These are phyloP conservation scores for Geotrichum cucujoidarum DNA, from an alignment of 1,139 yeast genomes.

Conservation along the genomic window DNA sequence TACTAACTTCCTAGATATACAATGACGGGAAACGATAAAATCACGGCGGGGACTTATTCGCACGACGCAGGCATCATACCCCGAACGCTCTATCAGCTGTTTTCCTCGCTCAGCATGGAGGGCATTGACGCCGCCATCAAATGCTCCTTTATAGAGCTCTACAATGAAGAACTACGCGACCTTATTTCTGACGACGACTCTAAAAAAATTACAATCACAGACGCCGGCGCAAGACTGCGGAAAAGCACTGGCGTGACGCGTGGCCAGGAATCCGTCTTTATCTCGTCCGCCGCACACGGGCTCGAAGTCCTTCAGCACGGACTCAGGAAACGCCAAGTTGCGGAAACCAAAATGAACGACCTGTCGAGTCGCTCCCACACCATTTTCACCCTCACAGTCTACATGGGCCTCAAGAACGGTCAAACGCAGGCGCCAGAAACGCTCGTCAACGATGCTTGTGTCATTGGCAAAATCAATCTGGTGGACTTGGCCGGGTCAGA, in stretches of 20 bases:
- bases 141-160: slow-evolving; percentile 66
- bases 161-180: slow-evolving; percentile 69
- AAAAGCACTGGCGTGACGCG: slow-evolving; percentile 39
- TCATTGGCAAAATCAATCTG: slow-evolving; percentile 60
- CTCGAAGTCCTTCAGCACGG: slow-evolving; percentile 48
- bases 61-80: slow-evolving; percentile 66
- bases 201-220: slow-evolving; percentile 42
- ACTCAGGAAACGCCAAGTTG: slow-evolving; percentile 53
- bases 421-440: slow-evolving; percentile 41
- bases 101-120: slow-evolving; percentile 41
- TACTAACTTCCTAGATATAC: slow-evolving; percentile 43
- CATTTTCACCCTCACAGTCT: slow-evolving; percentile 61
- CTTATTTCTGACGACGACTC: slow-evolving; percentile 39
- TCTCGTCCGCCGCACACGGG: slow-evolving; percentile 41
- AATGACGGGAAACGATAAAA: slow-evolving; percentile 64
- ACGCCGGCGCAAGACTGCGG: slow-evolving; percentile 35
- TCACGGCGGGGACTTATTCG: slow-evolving; percentile 23
- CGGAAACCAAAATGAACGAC: slow-evolving; percentile 65
- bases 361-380: slow-evolving; percentile 73
- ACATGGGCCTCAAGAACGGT: slow-evolving; percentile 35
- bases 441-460: slow-evolving; percentile 34
- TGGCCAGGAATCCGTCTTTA: slow-evolving; percentile 48
- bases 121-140: slow-evolving; percentile 53
- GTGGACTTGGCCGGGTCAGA: slow-evolving; percentile 92
- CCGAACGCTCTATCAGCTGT: slow-evolving; percentile 51